Evolutionary conservation across 2,329 filamentous ascomycete species (phyloP).

Genomic region (Talaromyces albobiverticillius): DNA sequence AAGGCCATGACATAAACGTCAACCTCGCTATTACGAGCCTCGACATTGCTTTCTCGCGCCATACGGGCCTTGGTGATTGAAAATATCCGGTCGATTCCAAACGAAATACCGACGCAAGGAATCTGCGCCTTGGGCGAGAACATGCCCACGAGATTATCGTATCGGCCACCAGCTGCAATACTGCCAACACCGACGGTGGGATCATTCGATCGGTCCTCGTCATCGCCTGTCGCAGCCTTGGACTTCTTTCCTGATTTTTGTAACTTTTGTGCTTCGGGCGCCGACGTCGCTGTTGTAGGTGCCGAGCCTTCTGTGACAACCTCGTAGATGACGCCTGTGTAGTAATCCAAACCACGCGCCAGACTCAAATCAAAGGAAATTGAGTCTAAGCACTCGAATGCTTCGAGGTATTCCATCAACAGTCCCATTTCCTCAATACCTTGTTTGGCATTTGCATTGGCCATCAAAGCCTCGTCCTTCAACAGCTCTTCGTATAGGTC

Average conservation of each 20-base stretch:
- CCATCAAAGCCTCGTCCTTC: slow-evolving; percentile 63
- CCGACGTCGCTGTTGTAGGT: slow-evolving; percentile 44
- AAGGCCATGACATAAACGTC: slow-evolving; percentile 96
- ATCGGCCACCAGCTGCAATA: slow-evolving; percentile 84
- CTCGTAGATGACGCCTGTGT: slow-evolving; percentile 88
- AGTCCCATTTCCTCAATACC: slow-evolving; percentile 78
- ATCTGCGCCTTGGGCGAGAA: slow-evolving; percentile 82
- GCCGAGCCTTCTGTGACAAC: slow-evolving; percentile 79
- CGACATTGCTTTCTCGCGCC: slow-evolving; percentile 53
- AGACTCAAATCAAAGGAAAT: slow-evolving; percentile 89
- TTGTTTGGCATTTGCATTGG: slow-evolving; percentile 72
- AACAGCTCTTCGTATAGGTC: slow-evolving; percentile 71
- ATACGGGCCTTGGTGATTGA: slow-evolving; percentile 80
- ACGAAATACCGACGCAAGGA: slow-evolving; percentile 87
- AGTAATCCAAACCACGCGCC: slow-evolving; percentile 88
- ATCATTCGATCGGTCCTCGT: slow-evolving; percentile 72
- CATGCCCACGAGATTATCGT: slow-evolving; percentile 92
- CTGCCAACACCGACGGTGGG: slow-evolving; percentile 81
- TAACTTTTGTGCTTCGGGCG: slow-evolving; percentile 33
- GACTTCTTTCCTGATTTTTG: slow-evolving; percentile 41
- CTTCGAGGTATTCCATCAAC: slow-evolving; percentile 77
- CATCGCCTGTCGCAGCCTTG: slow-evolving; percentile 50
- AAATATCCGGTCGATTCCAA: slow-evolving; percentile 94
- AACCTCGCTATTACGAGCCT: slow-evolving; percentile 67
- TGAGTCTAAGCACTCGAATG: slow-evolving; percentile 67